Conservation (phyloP, 768 basidiomycete species). For the Auricularia sp. region DNA sequence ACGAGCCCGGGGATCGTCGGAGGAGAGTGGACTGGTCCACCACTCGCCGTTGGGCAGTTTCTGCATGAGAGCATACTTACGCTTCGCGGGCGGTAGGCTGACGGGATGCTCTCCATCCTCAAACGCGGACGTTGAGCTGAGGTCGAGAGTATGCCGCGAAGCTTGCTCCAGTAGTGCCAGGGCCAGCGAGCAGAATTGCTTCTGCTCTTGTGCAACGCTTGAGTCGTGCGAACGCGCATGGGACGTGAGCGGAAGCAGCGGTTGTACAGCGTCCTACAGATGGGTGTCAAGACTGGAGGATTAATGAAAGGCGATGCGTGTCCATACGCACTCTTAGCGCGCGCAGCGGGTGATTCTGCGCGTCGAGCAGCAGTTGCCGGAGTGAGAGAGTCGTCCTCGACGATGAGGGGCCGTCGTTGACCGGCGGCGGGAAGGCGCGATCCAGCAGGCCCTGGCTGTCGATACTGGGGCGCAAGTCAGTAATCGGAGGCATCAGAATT, state of each 20-base stretch:
- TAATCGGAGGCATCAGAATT: constrained; percentile 5
- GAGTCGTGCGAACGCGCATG: constrained; percentile 56
- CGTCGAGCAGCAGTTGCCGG: constrained; percentile 45
- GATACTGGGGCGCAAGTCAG: constrained; percentile 29
- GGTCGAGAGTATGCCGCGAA: constrained; percentile 36
- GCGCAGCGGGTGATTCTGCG: constrained; percentile 43
- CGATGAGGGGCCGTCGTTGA: constrained; percentile 27
- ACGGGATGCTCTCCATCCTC: constrained; percentile 3
- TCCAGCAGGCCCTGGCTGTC: constrained; percentile 73
- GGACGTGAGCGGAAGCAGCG: constrained; percentile 59
- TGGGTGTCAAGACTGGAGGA: not conserved
- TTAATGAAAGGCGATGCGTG: constrained; percentile 1
- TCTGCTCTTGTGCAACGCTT: constrained; percentile 56
- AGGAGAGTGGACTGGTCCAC: constrained; percentile 60
- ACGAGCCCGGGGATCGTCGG: constrained; percentile 27
- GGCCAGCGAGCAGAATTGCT: constrained; percentile 66
- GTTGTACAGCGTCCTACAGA: constrained; percentile 49
- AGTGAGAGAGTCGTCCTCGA: constrained; percentile 36
- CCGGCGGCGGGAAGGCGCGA: constrained; percentile 56
- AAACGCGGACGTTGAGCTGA: constrained; percentile 12
- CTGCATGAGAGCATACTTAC: constrained; percentile 70
- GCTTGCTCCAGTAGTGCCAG: constrained; percentile 63
- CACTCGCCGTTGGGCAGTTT: constrained; percentile 67
- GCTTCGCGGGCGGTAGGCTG: constrained; percentile 18
- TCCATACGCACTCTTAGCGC: constrained; percentile 44